Base-by-base conservation (phyloP, 2,329 filamentous ascomycete species). In the Coleophoma crateriformis region DNA sequence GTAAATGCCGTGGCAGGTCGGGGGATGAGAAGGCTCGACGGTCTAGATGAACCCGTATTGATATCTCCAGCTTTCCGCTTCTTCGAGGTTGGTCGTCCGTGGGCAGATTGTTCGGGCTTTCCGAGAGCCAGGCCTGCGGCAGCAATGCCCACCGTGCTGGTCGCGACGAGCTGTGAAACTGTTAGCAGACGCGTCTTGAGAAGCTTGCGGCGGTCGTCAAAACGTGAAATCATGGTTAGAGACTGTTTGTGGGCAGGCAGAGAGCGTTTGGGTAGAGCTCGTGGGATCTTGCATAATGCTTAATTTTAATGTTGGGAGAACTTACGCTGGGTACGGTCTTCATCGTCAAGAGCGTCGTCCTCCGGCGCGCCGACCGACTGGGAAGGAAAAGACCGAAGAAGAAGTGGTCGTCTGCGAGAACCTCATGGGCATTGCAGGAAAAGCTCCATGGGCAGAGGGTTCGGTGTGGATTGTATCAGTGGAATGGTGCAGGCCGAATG, bases 91-190 rank as follows among this genome's bases (percentile, higher is more conserved):
- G 62, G 58, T 45, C 61, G 59, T 39, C 44, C 45, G 38, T 58
- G 48, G 32, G 57, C 45, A 27, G 58, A 53, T 45, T 42, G 54
- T 49, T 65, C 63, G 45, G 59, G 59, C 50, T 59, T 61, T 44
- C 60, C 64, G 19, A 67, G 58, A 40, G 57, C 62, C 38, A 67
- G 51, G 37, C 64, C 64, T 13, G 60, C 58, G 15, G 61, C 63
- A 48, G 64, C 64, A 50, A 65, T 55, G 35, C 63, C 64, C 41
- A 67, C 63, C 27, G 64, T 66, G 56, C 64, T 66, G 46, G 63
- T 62, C 32, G 64, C 64, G 56, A 67, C 58, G 50, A 67, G 63
- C 64, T 67, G 51, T 50, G 46, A 33, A 49, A 50, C 2, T 44
- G 32, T 57, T 45, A 61, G 50, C 35, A 47, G 35, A 33, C 37